Evolutionary conservation across 176 grass and related monocot species (phyloP).

Genomic region (Melocanna baccifera): DNA sequence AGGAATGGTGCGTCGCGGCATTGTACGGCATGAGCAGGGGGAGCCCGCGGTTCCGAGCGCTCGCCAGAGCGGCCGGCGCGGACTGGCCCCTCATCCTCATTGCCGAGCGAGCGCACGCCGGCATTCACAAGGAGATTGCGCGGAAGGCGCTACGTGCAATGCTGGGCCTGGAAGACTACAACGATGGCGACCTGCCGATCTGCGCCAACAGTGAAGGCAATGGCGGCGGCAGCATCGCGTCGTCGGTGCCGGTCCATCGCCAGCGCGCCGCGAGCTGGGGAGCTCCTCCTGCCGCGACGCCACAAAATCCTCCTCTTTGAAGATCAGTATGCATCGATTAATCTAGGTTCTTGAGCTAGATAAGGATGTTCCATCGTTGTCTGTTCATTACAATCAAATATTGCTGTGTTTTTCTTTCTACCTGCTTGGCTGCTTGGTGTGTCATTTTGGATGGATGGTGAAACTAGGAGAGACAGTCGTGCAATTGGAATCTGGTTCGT

Average conservation of each 20-base stretch:
- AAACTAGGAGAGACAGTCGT: conserved; percentile 8
- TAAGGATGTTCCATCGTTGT: not conserved
- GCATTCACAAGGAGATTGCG: conserved; percentile 54
- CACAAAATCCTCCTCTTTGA: conserved; percentile 28
- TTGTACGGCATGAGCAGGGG: conserved; percentile 70
- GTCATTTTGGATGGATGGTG: conserved; percentile 22
- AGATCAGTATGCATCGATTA: conserved; percentile 36
- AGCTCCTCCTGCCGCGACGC: not conserved
- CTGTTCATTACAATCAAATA: conserved; percentile 1
- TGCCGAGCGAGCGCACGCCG: conserved; percentile 4
- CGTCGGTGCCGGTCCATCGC: conserved; percentile 37
- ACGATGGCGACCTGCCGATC: not conserved
- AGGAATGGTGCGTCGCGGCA: conserved; percentile 57
- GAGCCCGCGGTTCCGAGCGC: conserved; percentile 57
- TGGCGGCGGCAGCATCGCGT: not conserved
- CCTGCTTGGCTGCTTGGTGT: not conserved
- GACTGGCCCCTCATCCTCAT: conserved; percentile 49
- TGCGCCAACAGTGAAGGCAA: not conserved
- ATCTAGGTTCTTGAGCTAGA: not conserved
- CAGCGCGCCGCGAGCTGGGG: conserved; percentile 32
- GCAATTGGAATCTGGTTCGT: conserved; percentile 1
- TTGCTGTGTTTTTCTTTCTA: not conserved
- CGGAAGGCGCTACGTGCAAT: conserved; percentile 44
- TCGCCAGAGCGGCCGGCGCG: conserved; percentile 57
- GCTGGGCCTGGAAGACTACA: not conserved